These are phyloP conservation scores for Schizosaccharomyces japonicus DNA, from an alignment of 805 yeast species.

Conservation along the genomic window DNA sequence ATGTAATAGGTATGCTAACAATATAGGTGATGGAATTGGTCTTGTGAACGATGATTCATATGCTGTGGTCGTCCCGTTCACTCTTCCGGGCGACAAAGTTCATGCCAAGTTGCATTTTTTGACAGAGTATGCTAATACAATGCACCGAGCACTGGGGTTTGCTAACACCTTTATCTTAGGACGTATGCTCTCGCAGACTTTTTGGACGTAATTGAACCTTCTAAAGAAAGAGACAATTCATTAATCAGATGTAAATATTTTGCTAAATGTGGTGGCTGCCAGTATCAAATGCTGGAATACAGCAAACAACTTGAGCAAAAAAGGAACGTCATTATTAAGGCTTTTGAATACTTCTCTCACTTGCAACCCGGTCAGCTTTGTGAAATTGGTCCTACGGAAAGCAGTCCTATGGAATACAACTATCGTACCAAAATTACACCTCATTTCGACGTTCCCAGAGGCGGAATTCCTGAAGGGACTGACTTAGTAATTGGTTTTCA, in stretches of 20 bases:
- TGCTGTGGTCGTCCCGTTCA: conserved; percentile 63
- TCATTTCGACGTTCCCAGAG: conserved; percentile 62
- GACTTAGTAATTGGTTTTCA: conserved; percentile 73
- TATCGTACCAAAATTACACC: conserved; percentile 92
- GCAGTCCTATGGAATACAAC: conserved; percentile 50
- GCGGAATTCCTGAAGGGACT: conserved; percentile 16
- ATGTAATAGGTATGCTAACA: not conserved
- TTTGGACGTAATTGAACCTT: conserved; percentile 24
- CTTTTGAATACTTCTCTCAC: conserved; percentile 42
- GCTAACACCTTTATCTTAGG: conserved; percentile 23
- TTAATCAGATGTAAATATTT: conserved; percentile 60
- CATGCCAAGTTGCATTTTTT: conserved; percentile 31
- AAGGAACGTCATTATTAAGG: conserved; percentile 50
- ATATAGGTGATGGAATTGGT: conserved; percentile 60
- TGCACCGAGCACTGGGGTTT: not conserved
- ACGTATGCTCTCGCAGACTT: conserved; percentile 37
- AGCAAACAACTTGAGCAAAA: conserved; percentile 50
- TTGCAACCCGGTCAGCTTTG: conserved; percentile 29
- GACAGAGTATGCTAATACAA: not conserved
- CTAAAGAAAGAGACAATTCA: conserved; percentile 29
- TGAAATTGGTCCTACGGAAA: conserved; percentile 33
- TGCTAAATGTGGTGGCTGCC: conserved; percentile 87
- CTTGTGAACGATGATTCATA: conserved; percentile 44
- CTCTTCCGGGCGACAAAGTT: conserved; percentile 65
- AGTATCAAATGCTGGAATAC: conserved; percentile 61